Evolutionary conservation across 179 eudicot species (phyloP).

Genomic region (Carnegiea gigantea): DNA sequence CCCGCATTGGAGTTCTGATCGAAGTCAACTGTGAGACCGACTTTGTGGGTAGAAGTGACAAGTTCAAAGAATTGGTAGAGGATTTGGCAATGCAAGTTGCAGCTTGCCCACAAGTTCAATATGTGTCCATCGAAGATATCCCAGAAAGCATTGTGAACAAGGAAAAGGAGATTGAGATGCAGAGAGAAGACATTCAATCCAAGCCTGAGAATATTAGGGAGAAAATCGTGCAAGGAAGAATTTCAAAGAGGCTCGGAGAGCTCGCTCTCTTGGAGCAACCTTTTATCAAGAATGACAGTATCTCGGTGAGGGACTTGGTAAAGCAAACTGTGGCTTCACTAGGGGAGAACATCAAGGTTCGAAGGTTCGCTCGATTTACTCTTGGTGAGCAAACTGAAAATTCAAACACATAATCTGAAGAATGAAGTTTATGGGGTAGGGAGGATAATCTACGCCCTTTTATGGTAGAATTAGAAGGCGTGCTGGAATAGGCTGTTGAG

Average conservation of each 20-base stretch:
- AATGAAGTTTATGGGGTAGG: conserved; percentile 22
- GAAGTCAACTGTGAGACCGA: conserved; percentile 97
- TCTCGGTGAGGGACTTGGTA: conserved; percentile 82
- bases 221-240: conserved; percentile 84
- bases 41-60: conserved; percentile 84
- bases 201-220: conserved; percentile 84
- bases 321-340: conserved; percentile 92
- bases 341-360: conserved; percentile 90
- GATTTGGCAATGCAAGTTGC: conserved; percentile 99
- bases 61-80: conserved; percentile 82
- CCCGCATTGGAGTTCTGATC: conserved; percentile 84
- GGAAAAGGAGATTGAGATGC: conserved; percentile 92
- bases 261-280: conserved; percentile 91
- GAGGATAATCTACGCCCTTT: not conserved
- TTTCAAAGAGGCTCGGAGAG: conserved; percentile 90
- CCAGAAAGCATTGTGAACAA: conserved; percentile 56
- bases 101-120: conserved; percentile 79
- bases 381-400: conserved; percentile 57
- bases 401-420: conserved; percentile 35
- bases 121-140: conserved; percentile 73
- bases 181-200: conserved; percentile 84
- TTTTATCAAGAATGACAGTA: conserved; percentile 66
- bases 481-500: conserved; percentile 7
- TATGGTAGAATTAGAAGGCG: conserved; percentile 2
- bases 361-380: conserved; percentile 75